Base-by-base conservation (phyloP, 345 rosid genomes). In the Eucalyptus paniculata region DNA sequence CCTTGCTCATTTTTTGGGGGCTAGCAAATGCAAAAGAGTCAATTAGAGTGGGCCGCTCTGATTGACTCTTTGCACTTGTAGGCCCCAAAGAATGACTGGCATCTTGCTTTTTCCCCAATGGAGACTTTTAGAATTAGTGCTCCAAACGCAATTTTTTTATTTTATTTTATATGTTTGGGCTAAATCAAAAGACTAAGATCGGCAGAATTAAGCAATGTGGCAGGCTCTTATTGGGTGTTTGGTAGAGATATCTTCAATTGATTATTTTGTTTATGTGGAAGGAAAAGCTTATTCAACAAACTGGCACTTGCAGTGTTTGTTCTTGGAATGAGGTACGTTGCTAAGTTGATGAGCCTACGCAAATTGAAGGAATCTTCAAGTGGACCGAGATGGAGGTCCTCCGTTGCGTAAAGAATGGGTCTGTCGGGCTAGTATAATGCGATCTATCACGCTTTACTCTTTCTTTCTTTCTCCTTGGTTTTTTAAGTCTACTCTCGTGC, bases 341-440 rank as follows among this genome's bases (percentile, higher is more conserved):
- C 12, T 58, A 26, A 58, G n/a, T 0, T 58, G 65, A n/a, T 26
- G 0, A 21, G 58, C 58, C 11, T 54, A 0, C 26, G 0, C 26
- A 21, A 21, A 53, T 53, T 0, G 1, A 8, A 53, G 26, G 26
- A 19, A 53, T 7, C 0, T 53, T 53, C 24, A 1, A 53, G 26
- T 21, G 58, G 24, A 8, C 58, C 10, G 26, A 53, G 58, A 53
- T 8, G 26, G 11, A 53, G 58, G 24, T 53, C 58, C 11, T 53
- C 58, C 4, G 0, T 53, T 54, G 5, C 5, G 11, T 54, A 54
- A 54, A 54, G 58, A 54, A 21, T 0, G 8, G 21, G 53, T 50
- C 1, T 16, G 8, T 3, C 2, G 53, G 8, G 21, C 21, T 17
- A 17, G 54, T 16, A 6, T 6, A 51, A 51, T 54, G 58, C 4